Percentiles rank a stretch among this genome's conserved stretches.
Conservation (phyloP, 2,329 filamentous ascomycete genomes). For the Trichoderma koningiopsis region DNA sequence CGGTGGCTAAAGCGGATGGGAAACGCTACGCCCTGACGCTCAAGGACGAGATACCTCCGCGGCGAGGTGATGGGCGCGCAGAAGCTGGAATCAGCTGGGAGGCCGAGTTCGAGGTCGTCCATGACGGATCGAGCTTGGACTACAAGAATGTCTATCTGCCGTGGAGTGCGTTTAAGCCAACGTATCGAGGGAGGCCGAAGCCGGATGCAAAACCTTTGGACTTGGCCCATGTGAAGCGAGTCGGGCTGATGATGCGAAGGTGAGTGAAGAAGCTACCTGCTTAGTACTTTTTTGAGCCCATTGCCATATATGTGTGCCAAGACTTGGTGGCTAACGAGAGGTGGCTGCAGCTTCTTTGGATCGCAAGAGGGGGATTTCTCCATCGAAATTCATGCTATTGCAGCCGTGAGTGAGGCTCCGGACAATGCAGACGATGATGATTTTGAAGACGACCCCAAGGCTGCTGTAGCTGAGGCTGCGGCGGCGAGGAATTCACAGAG, state of each 20-base stretch:
- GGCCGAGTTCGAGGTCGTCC: constrained; percentile 59
- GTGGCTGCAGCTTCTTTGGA: constrained; percentile 67
- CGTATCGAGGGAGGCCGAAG: constrained; percentile 70
- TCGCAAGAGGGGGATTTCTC: constrained; percentile 68
- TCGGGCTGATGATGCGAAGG: constrained; percentile 83
- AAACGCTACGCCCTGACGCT: constrained; percentile 74
- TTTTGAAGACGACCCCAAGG: constrained; percentile 29
- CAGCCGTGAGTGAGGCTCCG: constrained; percentile 31
- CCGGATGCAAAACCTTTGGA: constrained; percentile 63
- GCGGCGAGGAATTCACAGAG: neutral
- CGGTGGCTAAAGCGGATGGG: constrained; percentile 55
- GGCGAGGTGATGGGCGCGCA: constrained; percentile 66
- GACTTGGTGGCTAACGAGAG: constrained; percentile 1
- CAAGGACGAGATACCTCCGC: constrained; percentile 67
- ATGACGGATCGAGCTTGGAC: constrained; percentile 14
- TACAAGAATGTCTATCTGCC: constrained; percentile 54
- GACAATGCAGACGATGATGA: constrained; percentile 30
- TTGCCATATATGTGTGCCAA: neutral
- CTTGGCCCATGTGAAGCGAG: constrained; percentile 60
- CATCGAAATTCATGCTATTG: constrained; percentile 37
- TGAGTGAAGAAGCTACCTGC: constrained; percentile 40
- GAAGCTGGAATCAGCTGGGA: constrained; percentile 75
- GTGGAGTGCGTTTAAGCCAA: constrained; percentile 69
- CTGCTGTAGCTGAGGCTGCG: neutral
- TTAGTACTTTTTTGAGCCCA: neutral